Percentiles rank a stretch among this genome's conserved stretches.
These are phyloP conservation scores for Termitomyces sp. DNA, from an alignment of 768 basidiomycete genomes.

Conservation along the genomic window DNA sequence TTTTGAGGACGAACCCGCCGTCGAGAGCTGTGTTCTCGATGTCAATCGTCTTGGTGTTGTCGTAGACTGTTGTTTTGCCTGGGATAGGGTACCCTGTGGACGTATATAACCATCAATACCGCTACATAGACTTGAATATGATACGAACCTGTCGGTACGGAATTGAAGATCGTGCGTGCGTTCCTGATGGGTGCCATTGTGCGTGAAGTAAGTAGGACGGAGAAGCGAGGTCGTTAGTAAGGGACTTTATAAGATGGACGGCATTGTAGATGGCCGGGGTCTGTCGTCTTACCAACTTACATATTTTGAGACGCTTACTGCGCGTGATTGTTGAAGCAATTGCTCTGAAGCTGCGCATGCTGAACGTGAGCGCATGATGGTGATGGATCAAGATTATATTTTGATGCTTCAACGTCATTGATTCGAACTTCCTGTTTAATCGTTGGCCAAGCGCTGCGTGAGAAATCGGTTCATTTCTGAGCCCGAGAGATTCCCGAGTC, in stretches of 20 bases:
- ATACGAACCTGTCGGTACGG: not conserved
- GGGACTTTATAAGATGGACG: not conserved
- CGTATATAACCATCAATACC: not conserved
- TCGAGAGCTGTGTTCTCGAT: conserved; percentile 37
- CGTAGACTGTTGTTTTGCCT: conserved; percentile 41
- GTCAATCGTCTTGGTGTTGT: conserved; percentile 43
- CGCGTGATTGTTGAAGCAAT: too few relatives aligned
- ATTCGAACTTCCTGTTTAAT: too few relatives aligned
- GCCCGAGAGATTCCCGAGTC: too few relatives aligned
- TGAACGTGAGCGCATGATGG: too few relatives aligned
- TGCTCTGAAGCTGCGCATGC: too few relatives aligned
- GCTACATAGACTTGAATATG: not conserved
- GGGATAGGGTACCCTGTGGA: conserved; percentile 35
- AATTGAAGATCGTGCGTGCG: conserved; percentile 1
- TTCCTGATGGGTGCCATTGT: conserved; percentile 1
- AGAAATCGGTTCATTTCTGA: too few relatives aligned
- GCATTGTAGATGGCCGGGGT: not conserved
- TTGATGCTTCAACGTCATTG: too few relatives aligned
- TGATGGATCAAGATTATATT: too few relatives aligned
- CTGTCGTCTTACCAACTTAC: not conserved
- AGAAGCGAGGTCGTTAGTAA: too few relatives aligned
- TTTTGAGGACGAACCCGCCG: conserved; percentile 46
- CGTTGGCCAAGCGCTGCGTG: too few relatives aligned
- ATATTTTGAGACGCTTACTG: too few relatives aligned
- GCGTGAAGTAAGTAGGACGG: too few relatives aligned